Evolutionary conservation across 805 yeast species (phyloP).

Genomic region (Cyberlindnera euphorbiiphila): DNA sequence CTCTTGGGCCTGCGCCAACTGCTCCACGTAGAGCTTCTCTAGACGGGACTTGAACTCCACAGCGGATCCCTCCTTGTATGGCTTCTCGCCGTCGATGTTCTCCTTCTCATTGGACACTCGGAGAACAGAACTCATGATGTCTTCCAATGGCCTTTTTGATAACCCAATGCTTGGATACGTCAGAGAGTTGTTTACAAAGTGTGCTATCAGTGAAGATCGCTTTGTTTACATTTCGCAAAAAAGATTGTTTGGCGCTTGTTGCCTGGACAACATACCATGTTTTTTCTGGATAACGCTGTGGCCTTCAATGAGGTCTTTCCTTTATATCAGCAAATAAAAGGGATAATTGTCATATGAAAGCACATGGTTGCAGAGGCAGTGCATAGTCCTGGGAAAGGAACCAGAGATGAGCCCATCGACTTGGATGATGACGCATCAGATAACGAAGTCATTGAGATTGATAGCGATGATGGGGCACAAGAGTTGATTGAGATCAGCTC

Average conservation of each 20-base stretch:
- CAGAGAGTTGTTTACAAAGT: too few relatives aligned
- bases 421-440: not conserved
- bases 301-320: too few relatives aligned
- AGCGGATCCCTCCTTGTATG: not conserved
- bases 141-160: too few relatives aligned
- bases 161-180: too few relatives aligned
- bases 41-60: conserved; percentile 7
- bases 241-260: not conserved
- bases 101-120: conserved; percentile 1
- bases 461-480: not conserved
- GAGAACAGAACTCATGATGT: not conserved
- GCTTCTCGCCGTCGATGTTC: conserved; percentile 1
- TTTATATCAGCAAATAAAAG: too few relatives aligned
- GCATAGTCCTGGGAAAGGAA: too few relatives aligned
- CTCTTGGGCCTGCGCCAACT: conserved; percentile 27
- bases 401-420: conserved; percentile 1
- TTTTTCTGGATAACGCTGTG: too few relatives aligned
- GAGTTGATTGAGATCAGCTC: not conserved
- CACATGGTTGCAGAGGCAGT: too few relatives aligned
- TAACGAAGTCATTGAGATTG: conserved; percentile 1
- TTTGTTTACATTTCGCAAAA: conserved; percentile 1
- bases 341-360: too few relatives aligned
- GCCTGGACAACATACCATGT: too few relatives aligned
- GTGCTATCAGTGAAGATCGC: too few relatives aligned
- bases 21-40: conserved; percentile 22